phyloP scores from a whole-genome alignment of 2,329 filamentous ascomycete species.

The Cadophora sp. region DNA sequence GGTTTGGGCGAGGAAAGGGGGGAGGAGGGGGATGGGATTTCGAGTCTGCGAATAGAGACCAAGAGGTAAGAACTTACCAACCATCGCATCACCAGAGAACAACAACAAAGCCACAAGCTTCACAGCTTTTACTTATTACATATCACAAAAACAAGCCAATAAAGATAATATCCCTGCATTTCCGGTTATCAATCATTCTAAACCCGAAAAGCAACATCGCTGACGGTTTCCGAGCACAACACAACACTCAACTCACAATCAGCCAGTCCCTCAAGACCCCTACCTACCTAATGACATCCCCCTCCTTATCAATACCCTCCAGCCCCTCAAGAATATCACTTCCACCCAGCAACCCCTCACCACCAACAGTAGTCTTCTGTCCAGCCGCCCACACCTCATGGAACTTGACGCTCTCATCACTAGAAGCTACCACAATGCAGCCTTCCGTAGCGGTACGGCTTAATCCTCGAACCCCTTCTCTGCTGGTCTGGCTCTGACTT shows the following conservation, averaged over 20 bases:
- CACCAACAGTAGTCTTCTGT: slow-evolving; percentile 58
- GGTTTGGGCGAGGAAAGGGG: no score
- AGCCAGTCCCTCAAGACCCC: neutral
- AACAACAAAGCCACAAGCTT: no score
- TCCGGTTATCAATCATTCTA: neutral
- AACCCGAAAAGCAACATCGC: slow-evolving; percentile 4
- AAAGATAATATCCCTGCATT: neutral
- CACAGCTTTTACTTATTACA: no score
- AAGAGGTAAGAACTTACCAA: no score
- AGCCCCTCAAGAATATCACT: slow-evolving; percentile 85
- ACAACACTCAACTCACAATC: neutral
- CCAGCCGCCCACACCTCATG: slow-evolving; percentile 89
- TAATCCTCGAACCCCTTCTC: slow-evolving; percentile 60
- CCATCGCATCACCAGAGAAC: no score
- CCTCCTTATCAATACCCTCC: slow-evolving; percentile 80
- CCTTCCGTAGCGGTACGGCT: slow-evolving; percentile 70
- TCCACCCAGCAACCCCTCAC: slow-evolving; percentile 73
- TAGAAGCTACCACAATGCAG: slow-evolving; percentile 89
- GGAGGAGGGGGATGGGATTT: no score
- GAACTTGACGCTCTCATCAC: slow-evolving; percentile 92
- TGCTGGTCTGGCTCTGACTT: slow-evolving; percentile 38
- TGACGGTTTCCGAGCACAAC: neutral
- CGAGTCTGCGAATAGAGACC: no score
- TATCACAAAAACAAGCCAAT: neutral
- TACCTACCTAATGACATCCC: slow-evolving; percentile 62